These are phyloP conservation scores for Fusarium sp. DNA, from an alignment of 2,329 filamentous ascomycete genomes.

Conservation along the genomic window DNA sequence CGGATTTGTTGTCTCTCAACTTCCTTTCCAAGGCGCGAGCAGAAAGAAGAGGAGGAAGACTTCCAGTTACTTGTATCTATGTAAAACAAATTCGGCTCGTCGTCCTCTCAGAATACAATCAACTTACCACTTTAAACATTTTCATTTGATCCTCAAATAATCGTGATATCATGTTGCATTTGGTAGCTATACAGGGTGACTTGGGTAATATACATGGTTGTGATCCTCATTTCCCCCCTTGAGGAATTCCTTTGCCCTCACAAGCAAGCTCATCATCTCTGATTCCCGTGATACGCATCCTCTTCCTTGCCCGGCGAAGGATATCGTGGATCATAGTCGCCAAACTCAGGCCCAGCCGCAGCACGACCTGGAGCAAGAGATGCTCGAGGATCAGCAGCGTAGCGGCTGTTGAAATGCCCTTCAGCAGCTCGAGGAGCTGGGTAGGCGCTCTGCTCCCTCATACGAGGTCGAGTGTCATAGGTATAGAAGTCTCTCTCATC, in stretches of 20 bases:
- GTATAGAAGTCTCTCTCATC: constrained; percentile 44
- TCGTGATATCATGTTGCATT: not conserved
- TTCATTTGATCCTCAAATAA: not conserved
- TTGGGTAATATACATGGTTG: not conserved
- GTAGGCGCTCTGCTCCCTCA: constrained; percentile 19
- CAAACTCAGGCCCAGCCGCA: constrained; percentile 36
- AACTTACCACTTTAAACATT: constrained; percentile 34
- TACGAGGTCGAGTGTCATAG: constrained; percentile 29
- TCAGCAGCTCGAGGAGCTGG: constrained; percentile 14
- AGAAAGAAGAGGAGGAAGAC: constrained; percentile 31
- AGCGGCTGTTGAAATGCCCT: not conserved
- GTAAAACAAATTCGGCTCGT: constrained; percentile 44
- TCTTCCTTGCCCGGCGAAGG: constrained; percentile 41
- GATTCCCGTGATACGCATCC: constrained; percentile 6
- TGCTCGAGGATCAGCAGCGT: constrained; percentile 9
- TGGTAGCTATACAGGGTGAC: not conserved
- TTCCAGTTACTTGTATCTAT: constrained; percentile 41
- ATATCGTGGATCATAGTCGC: constrained; percentile 60
- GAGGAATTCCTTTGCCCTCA: not conserved
- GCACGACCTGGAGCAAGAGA: constrained; percentile 2
- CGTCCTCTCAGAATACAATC: constrained; percentile 43
- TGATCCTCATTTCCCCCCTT: not conserved
- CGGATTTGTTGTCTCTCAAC: constrained; percentile 38
- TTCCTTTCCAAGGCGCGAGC: constrained; percentile 33
- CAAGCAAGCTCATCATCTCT: not conserved